A percentile compares a stretch with the other conserved stretches of the same genome.
Conservation (phyloP, 2,329 filamentous ascomycete genomes). For the Xylaria sp. region DNA sequence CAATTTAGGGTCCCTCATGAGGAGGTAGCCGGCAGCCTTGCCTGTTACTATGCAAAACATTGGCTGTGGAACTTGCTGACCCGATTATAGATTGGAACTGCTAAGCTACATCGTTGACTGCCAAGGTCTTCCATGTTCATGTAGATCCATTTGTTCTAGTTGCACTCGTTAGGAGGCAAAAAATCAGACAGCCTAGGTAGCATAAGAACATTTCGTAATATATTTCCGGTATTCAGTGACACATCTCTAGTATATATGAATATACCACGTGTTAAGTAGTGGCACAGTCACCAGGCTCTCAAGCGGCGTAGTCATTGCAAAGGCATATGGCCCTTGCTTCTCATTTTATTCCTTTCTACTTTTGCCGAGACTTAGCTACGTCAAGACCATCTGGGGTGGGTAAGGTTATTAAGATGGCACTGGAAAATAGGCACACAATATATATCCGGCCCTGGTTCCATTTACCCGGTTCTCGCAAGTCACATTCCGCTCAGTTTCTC, state of each 20-base stretch:
- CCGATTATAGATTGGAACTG: constrained; percentile 46
- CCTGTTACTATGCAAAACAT: constrained; percentile 31
- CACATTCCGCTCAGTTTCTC: constrained; percentile 27
- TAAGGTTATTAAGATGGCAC: constrained; percentile 8
- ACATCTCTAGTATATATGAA: neutral
- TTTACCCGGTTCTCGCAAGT: constrained; percentile 37
- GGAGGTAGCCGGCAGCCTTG: constrained; percentile 28
- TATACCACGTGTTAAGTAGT: neutral
- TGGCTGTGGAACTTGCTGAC: constrained; percentile 46
- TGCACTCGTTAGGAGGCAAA: constrained; percentile 44
- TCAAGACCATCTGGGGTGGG: constrained; percentile 5
- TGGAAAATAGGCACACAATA: constrained; percentile 22
- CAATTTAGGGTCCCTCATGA: constrained; percentile 28
- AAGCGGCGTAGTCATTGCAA: neutral
- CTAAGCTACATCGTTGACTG: constrained; percentile 36
- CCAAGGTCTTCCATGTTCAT: constrained; percentile 38
- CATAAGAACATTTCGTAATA: constrained; percentile 37
- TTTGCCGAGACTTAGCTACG: constrained; percentile 20
- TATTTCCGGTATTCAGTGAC: neutral
- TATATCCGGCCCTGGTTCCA: constrained; percentile 22
- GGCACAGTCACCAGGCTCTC: neutral
- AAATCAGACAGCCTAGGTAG: constrained; percentile 42
- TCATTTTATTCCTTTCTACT: neutral
- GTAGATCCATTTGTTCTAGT: constrained; percentile 41
- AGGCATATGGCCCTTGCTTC: neutral